Base-by-base conservation (phyloP, 225 moss, liverwort and hornwort species). In the Ulota crispa region DNA sequence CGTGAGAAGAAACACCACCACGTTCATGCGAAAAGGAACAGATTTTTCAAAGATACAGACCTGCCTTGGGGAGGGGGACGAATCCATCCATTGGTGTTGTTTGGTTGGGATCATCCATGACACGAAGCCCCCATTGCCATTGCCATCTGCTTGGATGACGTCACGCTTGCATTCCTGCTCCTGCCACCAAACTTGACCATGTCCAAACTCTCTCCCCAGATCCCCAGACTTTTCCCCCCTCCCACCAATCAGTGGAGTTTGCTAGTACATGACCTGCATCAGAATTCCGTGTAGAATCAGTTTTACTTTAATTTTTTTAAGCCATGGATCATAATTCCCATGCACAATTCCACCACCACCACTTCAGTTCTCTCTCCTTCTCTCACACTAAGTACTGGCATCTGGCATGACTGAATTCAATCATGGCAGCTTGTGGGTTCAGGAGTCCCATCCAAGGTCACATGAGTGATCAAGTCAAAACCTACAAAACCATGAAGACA, bases 401-500 rank as follows among this genome's bases (percentile, higher is more conserved):
- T 59, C 79, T 79, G 69, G 86, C 37, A 3, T 76, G 79, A 76
- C 79, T 70, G 79, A 47, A 30, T 70, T 86, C 85, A 85, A 85
- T 85, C 68, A 78, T 83, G 83, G 75, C 79, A 71, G 68, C 83
- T 79, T 79, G 75, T 70, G 70, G 75, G 50, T 47, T 79, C 79
- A 55, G 56, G 47, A 70, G 83, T 75, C 86, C 64, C 75, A 75
- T 83, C 79, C 82, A 62, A 45, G 47, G 31, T 75, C 79, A 80
- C 86, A 79, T 83, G 86, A 55, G 34, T 57, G 86, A 79, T 69
- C 47, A 67, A 66, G 85, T 78, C 82, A 73, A 85, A 68, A 62
- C 79, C 68, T 54, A 70, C 21, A 4, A 54, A 39, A 70, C 53
- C 73, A 73, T 76, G 83, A 83, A 76, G 59, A 24, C 57, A 39